Evolutionary conservation across 345 rosid genomes (phyloP), one percentile per base, ranked within the genome.

Genomic region (Citrus australasica): DNA sequence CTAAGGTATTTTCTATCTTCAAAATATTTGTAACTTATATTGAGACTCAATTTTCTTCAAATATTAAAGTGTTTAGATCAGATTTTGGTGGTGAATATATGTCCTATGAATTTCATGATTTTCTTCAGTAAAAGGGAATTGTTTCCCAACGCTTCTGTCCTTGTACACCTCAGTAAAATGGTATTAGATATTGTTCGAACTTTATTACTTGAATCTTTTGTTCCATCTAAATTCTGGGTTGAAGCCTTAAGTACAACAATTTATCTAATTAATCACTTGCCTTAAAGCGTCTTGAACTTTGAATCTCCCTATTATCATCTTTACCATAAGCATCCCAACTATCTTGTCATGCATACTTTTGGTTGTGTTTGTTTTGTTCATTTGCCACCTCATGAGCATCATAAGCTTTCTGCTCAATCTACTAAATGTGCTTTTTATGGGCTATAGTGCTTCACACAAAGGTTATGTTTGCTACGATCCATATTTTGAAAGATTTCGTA

Each of bases 201-300:
- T 25, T 25, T 25, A 0, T 25, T 25, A 25, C 1, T 25, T 25
- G 27, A 25, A 25, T 25, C 27, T 25, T 25, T 25, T 25, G 27
- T 1, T 25, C 27, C 27, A 25, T 25, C 27, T 25, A 25, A 25
- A 25, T 25, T 25, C 27, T 25, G 27, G 27, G 27, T 25, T 25
- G 64, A 81, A 56, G 80, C 62, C 1, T 28, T 72, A 11, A 66
- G 62, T 5, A 81, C 64, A 3, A 51, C 30, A 0, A 70, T 66
- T 63, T 81, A 65, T 28, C 38, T 81, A 5, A 76, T 76, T 28
- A 77, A 81, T 58, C 3, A 69, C 3, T 6, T 51, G 13, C 73
- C 63, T 11, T 53, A 35, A 1, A 25, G 1, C 0, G 3, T 10
- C 6, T 21, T 67, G 0, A 16, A 59, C 7, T 2, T 25, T 40